These are phyloP conservation scores for Nadsonia starkeyi-henricii DNA, from an alignment of 1,139 yeast genomes.

Conservation along the genomic window DNA sequence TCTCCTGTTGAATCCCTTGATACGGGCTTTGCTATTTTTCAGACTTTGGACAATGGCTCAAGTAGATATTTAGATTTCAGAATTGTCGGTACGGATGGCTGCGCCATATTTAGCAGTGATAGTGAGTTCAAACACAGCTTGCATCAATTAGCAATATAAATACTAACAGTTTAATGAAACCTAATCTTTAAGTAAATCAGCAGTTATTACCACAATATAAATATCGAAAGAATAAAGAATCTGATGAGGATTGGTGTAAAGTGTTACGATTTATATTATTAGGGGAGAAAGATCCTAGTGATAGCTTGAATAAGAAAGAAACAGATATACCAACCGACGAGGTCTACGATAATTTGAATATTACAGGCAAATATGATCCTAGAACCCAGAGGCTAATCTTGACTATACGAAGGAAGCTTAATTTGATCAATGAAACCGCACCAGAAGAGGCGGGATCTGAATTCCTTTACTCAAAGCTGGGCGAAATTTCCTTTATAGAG, in stretches of 20 bases:
- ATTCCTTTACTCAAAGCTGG: not conserved
- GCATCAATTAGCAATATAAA: no score
- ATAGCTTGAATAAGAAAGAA: not conserved
- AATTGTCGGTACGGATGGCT: not conserved
- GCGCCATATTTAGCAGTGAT: not conserved
- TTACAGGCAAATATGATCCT: conserved; percentile 1
- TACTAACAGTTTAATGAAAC: no score
- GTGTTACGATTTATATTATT: conserved; percentile 2
- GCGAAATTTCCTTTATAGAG: not conserved
- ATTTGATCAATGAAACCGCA: not conserved
- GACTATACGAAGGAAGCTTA: not conserved
- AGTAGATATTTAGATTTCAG: not conserved
- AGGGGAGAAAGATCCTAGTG: not conserved
- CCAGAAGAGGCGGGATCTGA: not conserved
- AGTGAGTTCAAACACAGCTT: not conserved
- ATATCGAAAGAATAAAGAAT: conserved; percentile 5
- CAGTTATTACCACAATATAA: conserved; percentile 2
- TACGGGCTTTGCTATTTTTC: not conserved
- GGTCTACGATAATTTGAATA: not conserved
- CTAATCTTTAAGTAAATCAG: conserved; percentile 1
- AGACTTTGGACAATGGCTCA: not conserved
- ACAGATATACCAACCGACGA: not conserved
- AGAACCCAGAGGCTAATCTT: not conserved
- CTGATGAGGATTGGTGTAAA: conserved; percentile 4
- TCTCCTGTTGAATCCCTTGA: not conserved